Evolutionary conservation across 2,329 filamentous ascomycete species (phyloP).

Genomic region (Penicillium occitanis): DNA sequence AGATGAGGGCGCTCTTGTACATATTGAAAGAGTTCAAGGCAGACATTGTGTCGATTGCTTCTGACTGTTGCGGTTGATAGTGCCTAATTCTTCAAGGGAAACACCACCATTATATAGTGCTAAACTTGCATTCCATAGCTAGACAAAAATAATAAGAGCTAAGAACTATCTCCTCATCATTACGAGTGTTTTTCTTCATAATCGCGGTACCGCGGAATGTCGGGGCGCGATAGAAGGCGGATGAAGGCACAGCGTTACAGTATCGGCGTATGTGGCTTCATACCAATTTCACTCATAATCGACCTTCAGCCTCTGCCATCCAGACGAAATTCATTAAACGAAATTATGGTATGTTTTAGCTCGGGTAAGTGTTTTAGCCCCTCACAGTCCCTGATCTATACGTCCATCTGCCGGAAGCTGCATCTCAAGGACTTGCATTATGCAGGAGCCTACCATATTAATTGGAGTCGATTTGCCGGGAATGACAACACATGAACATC

Average conservation of each 20-base stretch:
- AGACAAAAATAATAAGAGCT: background rate
- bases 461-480: background rate
- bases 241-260: constrained; percentile 14
- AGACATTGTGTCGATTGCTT: constrained; percentile 12
- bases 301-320: background rate
- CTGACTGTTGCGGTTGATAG: constrained; percentile 3
- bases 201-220: constrained; percentile 11
- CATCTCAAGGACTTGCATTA: constrained; percentile 1
- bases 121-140: background rate
- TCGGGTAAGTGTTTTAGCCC: constrained; percentile 3
- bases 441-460: constrained; percentile 4
- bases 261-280: background rate
- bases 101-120: background rate
- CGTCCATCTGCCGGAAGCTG: constrained; percentile 1
- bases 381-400: background rate
- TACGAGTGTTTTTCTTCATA: background rate
- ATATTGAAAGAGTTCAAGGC: constrained; percentile 17
- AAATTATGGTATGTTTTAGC: constrained; percentile 4
- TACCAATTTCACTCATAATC: background rate
- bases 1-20: constrained; percentile 14
- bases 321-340: background rate
- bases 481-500: background rate
- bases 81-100: background rate
- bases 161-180: background rate
- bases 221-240: constrained; percentile 11